phyloP scores from a whole-genome alignment of 768 basidiomycete species.

The Melanogaster broomeanus region DNA sequence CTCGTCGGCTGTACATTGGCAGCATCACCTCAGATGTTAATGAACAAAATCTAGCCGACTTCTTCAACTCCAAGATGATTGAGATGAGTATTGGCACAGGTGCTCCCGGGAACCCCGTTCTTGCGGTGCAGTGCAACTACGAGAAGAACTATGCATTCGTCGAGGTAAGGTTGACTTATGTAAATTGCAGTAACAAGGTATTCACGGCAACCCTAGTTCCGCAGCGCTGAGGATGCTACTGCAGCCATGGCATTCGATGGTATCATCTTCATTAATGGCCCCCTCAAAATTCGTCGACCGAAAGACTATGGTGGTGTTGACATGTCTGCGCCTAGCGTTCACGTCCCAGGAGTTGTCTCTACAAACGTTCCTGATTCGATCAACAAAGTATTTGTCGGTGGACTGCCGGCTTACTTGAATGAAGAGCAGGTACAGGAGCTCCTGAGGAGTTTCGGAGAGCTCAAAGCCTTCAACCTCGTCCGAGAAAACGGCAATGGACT shows the following conservation, averaged over 20 bases:
- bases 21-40: conserved; percentile 95
- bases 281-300: conserved; percentile 96
- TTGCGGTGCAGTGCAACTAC: conserved; percentile 94
- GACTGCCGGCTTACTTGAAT: conserved; percentile 91
- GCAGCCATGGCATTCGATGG: conserved; percentile 98
- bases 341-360: conserved; percentile 94
- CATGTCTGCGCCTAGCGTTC: conserved; percentile 62
- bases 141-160: conserved; percentile 99
- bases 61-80: conserved; percentile 96
- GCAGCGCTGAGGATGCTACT: conserved; percentile 94
- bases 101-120: conserved; percentile 84
- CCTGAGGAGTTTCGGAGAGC: conserved; percentile 94
- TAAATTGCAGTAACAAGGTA: neutral
- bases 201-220: conserved; percentile 66
- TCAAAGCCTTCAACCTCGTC: conserved; percentile 97
- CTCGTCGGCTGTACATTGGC: conserved; percentile 94
- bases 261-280: conserved; percentile 91
- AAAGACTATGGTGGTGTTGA: conserved; percentile 92
- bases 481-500: conserved; percentile 87
- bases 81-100: conserved; percentile 89
- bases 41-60: conserved; percentile 87
- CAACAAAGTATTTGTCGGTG: conserved; percentile 98
- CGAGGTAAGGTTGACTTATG: conserved; percentile 60
- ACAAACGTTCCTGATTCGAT: conserved; percentile 96
- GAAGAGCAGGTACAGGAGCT: conserved; percentile 99